Conservation (phyloP, 2,329 filamentous ascomycete species). For the Emydomyces testavorans region DNA sequence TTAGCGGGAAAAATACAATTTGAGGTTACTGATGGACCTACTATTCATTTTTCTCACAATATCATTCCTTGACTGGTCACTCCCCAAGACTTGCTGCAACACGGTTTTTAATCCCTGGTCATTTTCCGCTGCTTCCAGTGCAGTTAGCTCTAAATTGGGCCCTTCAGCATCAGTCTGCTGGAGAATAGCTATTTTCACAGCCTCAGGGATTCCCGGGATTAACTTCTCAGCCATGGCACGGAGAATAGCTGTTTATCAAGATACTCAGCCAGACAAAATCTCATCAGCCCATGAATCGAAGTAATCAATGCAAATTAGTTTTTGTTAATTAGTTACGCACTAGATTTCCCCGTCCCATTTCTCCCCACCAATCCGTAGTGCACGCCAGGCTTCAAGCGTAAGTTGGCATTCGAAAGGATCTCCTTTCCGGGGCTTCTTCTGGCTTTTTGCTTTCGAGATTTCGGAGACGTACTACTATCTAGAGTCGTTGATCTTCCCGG, state of each 20-base stretch:
- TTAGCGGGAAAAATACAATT: not conserved
- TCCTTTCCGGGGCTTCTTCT: conserved; percentile 48
- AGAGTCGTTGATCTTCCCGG: too few relatives aligned
- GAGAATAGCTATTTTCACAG: conserved; percentile 54
- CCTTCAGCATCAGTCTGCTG: conserved; percentile 50
- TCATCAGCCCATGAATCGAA: not conserved
- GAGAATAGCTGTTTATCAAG: conserved; percentile 47
- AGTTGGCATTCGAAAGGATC: conserved; percentile 56
- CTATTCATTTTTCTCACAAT: conserved; percentile 51
- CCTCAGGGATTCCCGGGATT: conserved; percentile 61
- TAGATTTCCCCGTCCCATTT: conserved; percentile 76
- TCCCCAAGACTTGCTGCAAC: conserved; percentile 54
- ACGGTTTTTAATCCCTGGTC: conserved; percentile 37
- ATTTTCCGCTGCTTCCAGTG: not conserved
- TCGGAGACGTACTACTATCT: conserved; percentile 22
- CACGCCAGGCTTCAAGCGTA: conserved; percentile 60
- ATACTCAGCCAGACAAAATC: conserved; percentile 13
- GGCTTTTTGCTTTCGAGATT: conserved; percentile 39
- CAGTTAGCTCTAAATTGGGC: conserved; percentile 14
- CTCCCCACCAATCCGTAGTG: conserved; percentile 69
- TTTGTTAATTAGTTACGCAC: conserved; percentile 39
- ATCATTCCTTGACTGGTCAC: conserved; percentile 40
- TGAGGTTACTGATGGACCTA: conserved; percentile 24
- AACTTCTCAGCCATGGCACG: conserved; percentile 66
- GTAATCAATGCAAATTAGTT: not conserved